A percentile compares a stretch with the other conserved stretches of the same genome.
phyloP scores from a whole-genome alignment of 202 grass and related monocot species.

The Thinopyrum obtusiflorum region DNA sequence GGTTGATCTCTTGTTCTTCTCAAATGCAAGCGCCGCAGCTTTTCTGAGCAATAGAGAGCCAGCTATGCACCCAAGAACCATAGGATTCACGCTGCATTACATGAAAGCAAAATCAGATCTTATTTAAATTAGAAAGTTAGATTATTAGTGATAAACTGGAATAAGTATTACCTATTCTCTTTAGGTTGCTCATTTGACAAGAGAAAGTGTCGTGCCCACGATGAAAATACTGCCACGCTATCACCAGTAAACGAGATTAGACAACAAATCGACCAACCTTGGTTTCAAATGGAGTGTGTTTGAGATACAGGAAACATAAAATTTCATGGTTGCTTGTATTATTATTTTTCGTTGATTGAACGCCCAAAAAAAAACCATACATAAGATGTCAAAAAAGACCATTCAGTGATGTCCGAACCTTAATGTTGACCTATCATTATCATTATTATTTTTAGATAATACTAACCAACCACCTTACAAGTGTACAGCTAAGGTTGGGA shows the following conservation, averaged over 20 bases:
- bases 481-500: not conserved
- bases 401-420: not conserved
- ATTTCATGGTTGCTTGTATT: not conserved
- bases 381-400: not conserved
- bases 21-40: conserved; percentile 65
- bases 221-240: conserved; percentile 90
- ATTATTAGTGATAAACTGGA: not conserved
- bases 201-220: conserved; percentile 56
- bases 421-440: not conserved
- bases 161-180: conserved; percentile 54
- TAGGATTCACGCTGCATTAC: conserved; percentile 67
- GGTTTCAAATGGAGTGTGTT: not conserved
- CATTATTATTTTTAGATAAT: not conserved
- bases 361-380: not conserved
- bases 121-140: not conserved
- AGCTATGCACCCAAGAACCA: conserved; percentile 77
- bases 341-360: not conserved
- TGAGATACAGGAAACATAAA: not conserved
- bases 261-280: not conserved
- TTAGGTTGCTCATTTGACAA: conserved; percentile 41
- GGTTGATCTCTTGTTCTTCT: conserved; percentile 72
- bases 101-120: conserved; percentile 1
- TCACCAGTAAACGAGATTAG: conserved; percentile 17
- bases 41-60: conserved; percentile 73
- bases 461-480: not conserved